Base-by-base conservation (phyloP, 495 filamentous ascomycete species). In the Trichoderma asperelloides region DNA sequence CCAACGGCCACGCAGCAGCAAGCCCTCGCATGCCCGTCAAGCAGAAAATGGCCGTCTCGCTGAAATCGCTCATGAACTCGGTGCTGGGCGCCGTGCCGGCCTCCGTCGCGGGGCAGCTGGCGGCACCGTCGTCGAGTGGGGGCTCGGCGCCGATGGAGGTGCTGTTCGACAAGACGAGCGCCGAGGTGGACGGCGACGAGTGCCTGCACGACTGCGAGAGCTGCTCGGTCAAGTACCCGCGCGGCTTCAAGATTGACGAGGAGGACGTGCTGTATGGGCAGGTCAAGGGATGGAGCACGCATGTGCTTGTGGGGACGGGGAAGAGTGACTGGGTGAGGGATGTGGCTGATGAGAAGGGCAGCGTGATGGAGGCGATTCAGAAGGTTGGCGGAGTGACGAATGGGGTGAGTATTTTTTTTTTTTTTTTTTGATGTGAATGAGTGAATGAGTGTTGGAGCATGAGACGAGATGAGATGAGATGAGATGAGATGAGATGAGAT, bases 301-400 rank as follows among this genome's bases (percentile, higher is more conserved):
- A 98, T 75, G 72, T 96, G 66, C 82, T 98, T 47, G 92, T 98
- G 21, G 95, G 94, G 13, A 98, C 95, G 2, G 92, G 93, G 49
- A 96, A 97, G 80, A 87, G 88, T 27, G 96, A 98, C 78, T 98
- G 95, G 95, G 88, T 93, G 70, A 78, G 90, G 62, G 89, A 96
- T 78, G 90, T 98, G 16, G 88, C 86, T 57, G 91, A 98, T 71
- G 95, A 98, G 79, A 85, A 87, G 76, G 96, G 93, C 1, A 96
- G 92, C 73, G 85, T 98, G 33, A 98, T 98, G 95, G 88, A 96
- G 79, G 96, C 93, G 9, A 86, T 98, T 73, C 87, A 83, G 8
- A 77, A 78, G 12, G 78, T 87, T 33, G 84, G 86, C 71, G 72
- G 66, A 64, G 88, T 90, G 0, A 82, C 74, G 65, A 96, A 94